Conservation (phyloP, 148 eudicot genomes). For the Silene conica region DNA sequence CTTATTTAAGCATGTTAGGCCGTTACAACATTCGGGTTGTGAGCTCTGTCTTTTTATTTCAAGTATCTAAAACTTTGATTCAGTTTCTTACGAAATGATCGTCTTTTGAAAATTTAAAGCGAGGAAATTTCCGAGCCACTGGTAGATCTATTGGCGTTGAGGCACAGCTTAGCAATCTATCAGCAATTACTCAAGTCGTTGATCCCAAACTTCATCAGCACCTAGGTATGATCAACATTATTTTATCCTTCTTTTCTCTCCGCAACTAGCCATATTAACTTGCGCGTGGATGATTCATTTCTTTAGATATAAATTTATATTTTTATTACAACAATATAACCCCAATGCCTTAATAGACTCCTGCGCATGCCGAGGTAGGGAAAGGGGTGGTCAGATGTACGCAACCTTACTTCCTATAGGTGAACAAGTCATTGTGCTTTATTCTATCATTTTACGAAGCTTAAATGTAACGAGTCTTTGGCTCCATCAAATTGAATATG, state of each 20-base stretch:
- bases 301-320: neutral
- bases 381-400: too few species aligned
- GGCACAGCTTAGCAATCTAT: conserved; percentile 74
- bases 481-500: neutral
- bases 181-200: conserved; percentile 79
- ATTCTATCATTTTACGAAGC: neutral
- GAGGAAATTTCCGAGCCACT: conserved; percentile 93
- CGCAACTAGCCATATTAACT: neutral
- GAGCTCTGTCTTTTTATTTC: neutral
- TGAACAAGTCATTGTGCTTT: neutral
- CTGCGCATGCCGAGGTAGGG: neutral
- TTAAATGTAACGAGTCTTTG: neutral
- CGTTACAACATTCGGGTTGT: neutral
- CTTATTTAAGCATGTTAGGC: too few species aligned
- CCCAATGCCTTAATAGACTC: too few species aligned
- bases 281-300: neutral
- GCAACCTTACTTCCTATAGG: neutral
- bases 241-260: neutral
- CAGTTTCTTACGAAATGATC: conserved; percentile 28
- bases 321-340: too few species aligned
- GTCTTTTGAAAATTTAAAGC: conserved; percentile 48
- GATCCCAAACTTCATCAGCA: conserved; percentile 99
- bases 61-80: conserved; percentile 4
- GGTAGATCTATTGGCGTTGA: conserved; percentile 93
- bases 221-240: conserved; percentile 50